Conservation (phyloP, 2,329 filamentous ascomycete genomes). For the Venturia nashicola region DNA sequence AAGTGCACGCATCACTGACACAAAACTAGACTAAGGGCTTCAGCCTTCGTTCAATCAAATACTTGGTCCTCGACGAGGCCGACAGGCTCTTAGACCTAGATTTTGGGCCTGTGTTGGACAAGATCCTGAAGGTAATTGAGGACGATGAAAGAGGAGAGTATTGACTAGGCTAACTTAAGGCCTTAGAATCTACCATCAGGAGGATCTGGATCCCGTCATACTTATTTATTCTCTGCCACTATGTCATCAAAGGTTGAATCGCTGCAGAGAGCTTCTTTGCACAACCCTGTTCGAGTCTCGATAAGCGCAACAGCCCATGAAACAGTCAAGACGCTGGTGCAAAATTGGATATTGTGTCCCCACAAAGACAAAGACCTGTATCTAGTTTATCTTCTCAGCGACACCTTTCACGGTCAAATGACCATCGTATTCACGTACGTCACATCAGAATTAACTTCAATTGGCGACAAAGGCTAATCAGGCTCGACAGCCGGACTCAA, state of each 20-base stretch:
- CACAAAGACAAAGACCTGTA: slow-evolving; percentile 83
- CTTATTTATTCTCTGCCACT: slow-evolving; percentile 87
- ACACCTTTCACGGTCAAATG: slow-evolving; percentile 65
- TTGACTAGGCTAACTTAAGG: slow-evolving; percentile 8
- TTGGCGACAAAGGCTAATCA: slow-evolving; percentile 43
- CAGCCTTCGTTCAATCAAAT: slow-evolving; percentile 67
- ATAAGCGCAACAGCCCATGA: slow-evolving; percentile 78
- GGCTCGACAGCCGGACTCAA: slow-evolving; percentile 77
- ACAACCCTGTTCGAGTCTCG: slow-evolving; percentile 71
- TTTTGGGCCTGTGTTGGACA: slow-evolving; percentile 85
- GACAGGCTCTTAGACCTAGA: slow-evolving; percentile 87
- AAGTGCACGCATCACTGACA: not conserved
- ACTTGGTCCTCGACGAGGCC: slow-evolving; percentile 90
- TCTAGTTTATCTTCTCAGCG: slow-evolving; percentile 74
- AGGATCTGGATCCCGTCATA: slow-evolving; percentile 39
- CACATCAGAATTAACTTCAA: no score
- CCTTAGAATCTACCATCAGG: not conserved
- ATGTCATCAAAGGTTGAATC: slow-evolving; percentile 91
- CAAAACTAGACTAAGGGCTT: slow-evolving; percentile 67
- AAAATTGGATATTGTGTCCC: slow-evolving; percentile 74
- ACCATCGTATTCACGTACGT: slow-evolving; percentile 68
- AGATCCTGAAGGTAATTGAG: slow-evolving; percentile 69
- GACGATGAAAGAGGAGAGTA: slow-evolving; percentile 39
- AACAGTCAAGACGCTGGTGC: slow-evolving; percentile 78
- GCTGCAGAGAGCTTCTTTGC: slow-evolving; percentile 76